Conservation (phyloP, 768 basidiomycete genomes). For the Gymnopilus junonius region DNA sequence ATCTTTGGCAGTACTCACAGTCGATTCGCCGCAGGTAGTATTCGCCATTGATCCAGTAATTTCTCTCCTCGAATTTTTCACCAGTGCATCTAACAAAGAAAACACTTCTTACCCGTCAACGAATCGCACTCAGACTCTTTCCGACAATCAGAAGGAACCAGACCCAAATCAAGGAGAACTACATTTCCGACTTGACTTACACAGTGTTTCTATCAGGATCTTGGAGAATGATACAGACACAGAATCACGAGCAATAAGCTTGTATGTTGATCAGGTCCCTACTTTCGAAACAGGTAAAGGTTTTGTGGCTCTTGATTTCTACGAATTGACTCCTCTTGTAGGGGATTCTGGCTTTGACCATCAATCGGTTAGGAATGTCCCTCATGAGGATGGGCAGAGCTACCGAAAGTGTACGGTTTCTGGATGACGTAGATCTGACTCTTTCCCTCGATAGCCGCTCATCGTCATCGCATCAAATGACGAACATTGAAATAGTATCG, state of each 20-base stretch:
- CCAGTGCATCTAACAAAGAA: conserved; percentile 48
- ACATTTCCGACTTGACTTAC: conserved; percentile 84
- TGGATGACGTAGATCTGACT: conserved; percentile 91
- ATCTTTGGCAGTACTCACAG: conserved; percentile 79
- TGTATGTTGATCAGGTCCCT: conserved; percentile 84
- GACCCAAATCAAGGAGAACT: conserved; percentile 27
- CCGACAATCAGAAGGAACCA: not conserved
- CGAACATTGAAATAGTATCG: conserved; percentile 79
- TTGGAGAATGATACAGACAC: conserved; percentile 82
- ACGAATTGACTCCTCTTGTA: conserved; percentile 33
- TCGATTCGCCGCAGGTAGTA: conserved; percentile 93
- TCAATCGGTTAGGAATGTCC: conserved; percentile 91
- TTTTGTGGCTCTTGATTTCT: not conserved
- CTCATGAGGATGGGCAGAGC: conserved; percentile 85
- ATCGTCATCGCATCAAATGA: conserved; percentile 68
- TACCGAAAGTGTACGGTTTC: conserved; percentile 84
- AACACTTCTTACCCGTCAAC: not conserved
- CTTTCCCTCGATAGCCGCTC: conserved; percentile 88
- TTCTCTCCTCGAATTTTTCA: conserved; percentile 85
- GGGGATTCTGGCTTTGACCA: conserved; percentile 81
- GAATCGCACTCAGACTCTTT: not conserved
- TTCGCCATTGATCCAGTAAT: conserved; percentile 93
- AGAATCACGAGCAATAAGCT: conserved; percentile 83
- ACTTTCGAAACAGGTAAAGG: conserved; percentile 87
- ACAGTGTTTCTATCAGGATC: conserved; percentile 87